Percentiles rank a stretch among this genome's conserved stretches.
phyloP scores from a whole-genome alignment of 192 early-diverging fungal species.

The Neocallimastix lanati region DNA sequence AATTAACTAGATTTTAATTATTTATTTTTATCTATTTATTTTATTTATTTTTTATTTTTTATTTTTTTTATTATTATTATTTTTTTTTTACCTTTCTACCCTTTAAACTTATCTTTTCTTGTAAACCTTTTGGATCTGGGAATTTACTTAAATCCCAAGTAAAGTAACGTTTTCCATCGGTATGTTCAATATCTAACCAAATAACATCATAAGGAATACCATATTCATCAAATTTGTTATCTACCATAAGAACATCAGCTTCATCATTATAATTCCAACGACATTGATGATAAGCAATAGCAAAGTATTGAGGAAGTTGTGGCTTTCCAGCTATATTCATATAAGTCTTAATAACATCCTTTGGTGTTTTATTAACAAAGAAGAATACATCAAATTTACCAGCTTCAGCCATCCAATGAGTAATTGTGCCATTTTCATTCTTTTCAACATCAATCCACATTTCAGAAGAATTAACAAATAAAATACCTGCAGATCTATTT shows the following conservation, averaged over 20 bases:
- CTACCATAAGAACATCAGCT: constrained; percentile 68
- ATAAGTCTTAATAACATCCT: constrained; percentile 54
- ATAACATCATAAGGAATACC: constrained; percentile 95
- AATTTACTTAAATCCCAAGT: constrained; percentile 93
- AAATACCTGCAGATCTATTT: constrained; percentile 51
- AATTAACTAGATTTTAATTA: too few relatives aligned
- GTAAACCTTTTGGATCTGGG: constrained; percentile 69
- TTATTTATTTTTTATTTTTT: too few relatives aligned
- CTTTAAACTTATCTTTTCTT: constrained; percentile 43
- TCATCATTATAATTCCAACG: constrained; percentile 96
- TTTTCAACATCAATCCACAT: constrained; percentile 95
- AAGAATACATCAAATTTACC: constrained; percentile 76
- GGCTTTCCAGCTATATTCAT: constrained; percentile 59
- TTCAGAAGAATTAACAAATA: constrained; percentile 89
- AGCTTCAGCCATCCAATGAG: constrained; percentile 90
- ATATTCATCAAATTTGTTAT: constrained; percentile 69
- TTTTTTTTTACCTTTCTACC: constrained; percentile 59
- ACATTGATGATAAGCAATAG: constrained; percentile 88
- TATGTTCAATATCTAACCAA: constrained; percentile 99
- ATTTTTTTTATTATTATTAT: too few relatives aligned
- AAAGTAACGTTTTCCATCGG: constrained; percentile 93
- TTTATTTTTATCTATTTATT: too few relatives aligned
- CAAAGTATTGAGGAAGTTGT: constrained; percentile 69
- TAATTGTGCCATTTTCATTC: constrained; percentile 22
- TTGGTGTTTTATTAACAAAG: constrained; percentile 40